A percentile compares a stretch with the other conserved stretches of the same genome.
Evolutionary conservation across 208 protist species (phyloP).

Genomic region (Leishmania major): DNA sequence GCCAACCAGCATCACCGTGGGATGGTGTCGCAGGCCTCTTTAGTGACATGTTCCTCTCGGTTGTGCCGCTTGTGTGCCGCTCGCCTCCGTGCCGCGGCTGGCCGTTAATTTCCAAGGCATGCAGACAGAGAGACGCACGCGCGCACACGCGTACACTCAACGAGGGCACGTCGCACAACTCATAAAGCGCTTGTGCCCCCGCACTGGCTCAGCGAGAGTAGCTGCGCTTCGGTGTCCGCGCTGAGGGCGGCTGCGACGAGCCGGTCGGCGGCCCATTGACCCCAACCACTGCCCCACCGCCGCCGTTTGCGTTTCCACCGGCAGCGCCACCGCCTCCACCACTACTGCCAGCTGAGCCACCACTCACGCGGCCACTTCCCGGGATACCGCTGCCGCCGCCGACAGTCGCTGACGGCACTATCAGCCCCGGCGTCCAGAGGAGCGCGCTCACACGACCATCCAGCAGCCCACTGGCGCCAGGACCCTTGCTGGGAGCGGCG

Average conservation of each 20-base stretch:
- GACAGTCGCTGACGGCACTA: neutral
- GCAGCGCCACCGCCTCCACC: neutral
- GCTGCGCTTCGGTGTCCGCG: conserved; percentile 21
- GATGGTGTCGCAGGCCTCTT: too few relatives aligned
- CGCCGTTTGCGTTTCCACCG: neutral
- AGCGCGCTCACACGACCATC: conserved; percentile 17
- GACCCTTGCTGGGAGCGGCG: neutral
- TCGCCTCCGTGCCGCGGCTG: neutral
- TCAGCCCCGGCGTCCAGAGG: conserved; percentile 25
- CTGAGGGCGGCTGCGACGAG: neutral
- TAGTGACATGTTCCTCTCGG: too few relatives aligned
- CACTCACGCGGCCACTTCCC: conserved; percentile 7
- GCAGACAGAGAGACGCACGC: neutral
- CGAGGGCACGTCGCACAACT: neutral
- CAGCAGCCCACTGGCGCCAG: conserved; percentile 10
- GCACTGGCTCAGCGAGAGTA: conserved; percentile 9
- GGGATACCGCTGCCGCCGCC: neutral
- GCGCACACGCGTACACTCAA: neutral
- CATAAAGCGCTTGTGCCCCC: neutral
- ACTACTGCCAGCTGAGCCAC: neutral
- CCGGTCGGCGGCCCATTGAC: neutral
- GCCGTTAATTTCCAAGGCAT: too few relatives aligned
- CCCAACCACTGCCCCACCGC: neutral
- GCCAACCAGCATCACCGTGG: too few relatives aligned
- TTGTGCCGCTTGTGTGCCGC: too few relatives aligned